Percentiles rank a stretch among this genome's conserved stretches.
Conservation (phyloP, 169 alveolate genomes). For the Cyclospora cayetanensis region DNA sequence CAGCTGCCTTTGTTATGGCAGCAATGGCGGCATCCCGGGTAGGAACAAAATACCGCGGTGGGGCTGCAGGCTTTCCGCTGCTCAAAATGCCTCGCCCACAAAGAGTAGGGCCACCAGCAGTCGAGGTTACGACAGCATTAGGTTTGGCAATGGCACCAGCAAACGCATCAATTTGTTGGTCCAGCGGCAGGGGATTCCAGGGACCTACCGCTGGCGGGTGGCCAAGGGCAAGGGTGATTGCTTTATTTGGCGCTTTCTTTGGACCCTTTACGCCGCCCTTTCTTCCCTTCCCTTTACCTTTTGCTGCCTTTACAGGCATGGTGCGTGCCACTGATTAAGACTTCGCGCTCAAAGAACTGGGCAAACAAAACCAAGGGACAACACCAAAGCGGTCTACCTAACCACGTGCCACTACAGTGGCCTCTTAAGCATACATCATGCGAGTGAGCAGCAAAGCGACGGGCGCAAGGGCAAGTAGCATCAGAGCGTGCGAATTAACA, state of each 20-base stretch:
- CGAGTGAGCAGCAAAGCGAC: too few relatives aligned
- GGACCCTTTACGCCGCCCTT: not conserved
- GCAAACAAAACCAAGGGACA: too few relatives aligned
- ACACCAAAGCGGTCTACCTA: too few relatives aligned
- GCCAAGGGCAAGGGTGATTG: not conserved
- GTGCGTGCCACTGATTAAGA: too few relatives aligned
- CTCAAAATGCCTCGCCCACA: not conserved
- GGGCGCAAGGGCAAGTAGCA: too few relatives aligned
- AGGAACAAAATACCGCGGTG: not conserved
- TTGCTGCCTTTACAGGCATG: not conserved
- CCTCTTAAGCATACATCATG: too few relatives aligned
- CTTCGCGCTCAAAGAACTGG: too few relatives aligned
- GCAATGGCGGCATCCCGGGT: not conserved
- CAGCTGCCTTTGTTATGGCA: not conserved
- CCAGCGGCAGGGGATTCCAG: slow-evolving; percentile 1
- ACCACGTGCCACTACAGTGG: too few relatives aligned
- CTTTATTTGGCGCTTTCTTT: not conserved
- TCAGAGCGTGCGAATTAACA: too few relatives aligned
- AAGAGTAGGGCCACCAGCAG: not conserved
- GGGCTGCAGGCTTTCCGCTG: slow-evolving; percentile 15
- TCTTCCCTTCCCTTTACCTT: not conserved
- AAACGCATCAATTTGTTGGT: too few relatives aligned
- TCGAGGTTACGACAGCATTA: too few relatives aligned
- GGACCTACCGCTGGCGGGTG: not conserved
- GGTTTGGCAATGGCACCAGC: too few relatives aligned